Evolutionary conservation across 2,329 filamentous ascomycete genomes (phyloP).

Genomic region (Emmonsia crescens): DNA sequence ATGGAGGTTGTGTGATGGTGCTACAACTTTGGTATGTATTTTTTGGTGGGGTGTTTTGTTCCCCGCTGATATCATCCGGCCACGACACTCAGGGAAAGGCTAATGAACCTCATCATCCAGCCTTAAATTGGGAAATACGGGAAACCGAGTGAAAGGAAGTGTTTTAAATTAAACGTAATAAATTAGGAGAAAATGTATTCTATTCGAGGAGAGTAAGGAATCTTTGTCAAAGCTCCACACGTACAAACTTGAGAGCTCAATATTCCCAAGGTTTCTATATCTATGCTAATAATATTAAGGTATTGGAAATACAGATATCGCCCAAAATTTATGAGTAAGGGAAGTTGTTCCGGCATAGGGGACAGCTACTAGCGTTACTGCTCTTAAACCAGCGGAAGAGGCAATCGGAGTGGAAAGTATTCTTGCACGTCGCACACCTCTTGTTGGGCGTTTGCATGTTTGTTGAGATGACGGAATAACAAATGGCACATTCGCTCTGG

Average conservation of each 20-base stretch:
- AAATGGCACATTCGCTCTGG: slow-evolving; percentile 91
- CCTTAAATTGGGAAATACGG: background rate
- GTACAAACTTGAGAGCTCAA: background rate
- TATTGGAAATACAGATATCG: background rate
- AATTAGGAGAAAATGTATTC: background rate
- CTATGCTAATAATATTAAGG: background rate
- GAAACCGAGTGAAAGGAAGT: background rate
- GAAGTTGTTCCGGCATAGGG: slow-evolving; percentile 84
- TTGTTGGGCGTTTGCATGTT: slow-evolving; percentile 90
- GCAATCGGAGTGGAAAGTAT: slow-evolving; percentile 81
- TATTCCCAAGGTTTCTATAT: background rate
- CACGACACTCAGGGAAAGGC: background rate
- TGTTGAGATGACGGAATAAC: slow-evolving; percentile 83
- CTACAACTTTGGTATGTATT: background rate
- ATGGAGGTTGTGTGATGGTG: slow-evolving; percentile 34
- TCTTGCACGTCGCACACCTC: slow-evolving; percentile 82
- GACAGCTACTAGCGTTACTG: slow-evolving; percentile 84
- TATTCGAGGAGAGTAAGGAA: background rate
- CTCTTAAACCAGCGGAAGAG: slow-evolving; percentile 96
- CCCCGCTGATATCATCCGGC: background rate
- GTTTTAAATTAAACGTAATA: background rate
- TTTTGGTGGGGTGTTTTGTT: background rate
- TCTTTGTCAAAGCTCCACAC: background rate
- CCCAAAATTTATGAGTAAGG: slow-evolving; percentile 40
- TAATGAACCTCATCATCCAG: background rate